phyloP scores from a whole-genome alignment of 768 basidiomycete species.

The Coprinopsis marcescibilis region DNA sequence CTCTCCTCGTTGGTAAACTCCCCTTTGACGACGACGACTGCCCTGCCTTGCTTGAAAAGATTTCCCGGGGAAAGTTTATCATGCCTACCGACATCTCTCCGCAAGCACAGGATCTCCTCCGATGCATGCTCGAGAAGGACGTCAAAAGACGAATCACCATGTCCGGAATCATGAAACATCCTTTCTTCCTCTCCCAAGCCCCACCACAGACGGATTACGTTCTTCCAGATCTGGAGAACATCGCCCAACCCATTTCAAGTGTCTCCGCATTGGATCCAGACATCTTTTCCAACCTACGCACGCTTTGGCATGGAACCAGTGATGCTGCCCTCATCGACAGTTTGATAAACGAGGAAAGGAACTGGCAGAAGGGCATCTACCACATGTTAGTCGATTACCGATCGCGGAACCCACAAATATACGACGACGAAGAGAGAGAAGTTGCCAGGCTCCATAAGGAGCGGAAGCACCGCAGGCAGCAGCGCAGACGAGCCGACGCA shows the following conservation, averaged over 20 bases:
- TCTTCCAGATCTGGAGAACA: conserved; percentile 58
- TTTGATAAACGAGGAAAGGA: conserved; percentile 60
- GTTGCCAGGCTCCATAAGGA: conserved; percentile 29
- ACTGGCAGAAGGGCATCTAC: conserved; percentile 97
- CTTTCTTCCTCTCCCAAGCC: conserved; percentile 61
- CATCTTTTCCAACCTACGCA: conserved; percentile 84
- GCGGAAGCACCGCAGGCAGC: conserved; percentile 13
- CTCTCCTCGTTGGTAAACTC: conserved; percentile 79
- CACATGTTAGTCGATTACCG: conserved; percentile 85
- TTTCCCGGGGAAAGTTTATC: conserved; percentile 64
- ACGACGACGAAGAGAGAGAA: conserved; percentile 37
- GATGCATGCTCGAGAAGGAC: conserved; percentile 75
- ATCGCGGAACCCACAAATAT: conserved; percentile 70
- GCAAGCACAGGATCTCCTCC: conserved; percentile 70
- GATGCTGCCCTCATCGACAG: conserved; percentile 70
- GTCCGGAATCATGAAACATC: conserved; percentile 71
- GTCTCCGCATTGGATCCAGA: conserved; percentile 75
- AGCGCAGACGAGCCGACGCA: conserved; percentile 1
- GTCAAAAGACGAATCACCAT: conserved; percentile 75
- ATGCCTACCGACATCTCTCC: conserved; percentile 70
- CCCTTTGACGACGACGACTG: conserved; percentile 93
- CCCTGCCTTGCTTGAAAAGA: conserved; percentile 70
- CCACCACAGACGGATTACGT: conserved; percentile 37
- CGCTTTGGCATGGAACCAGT: conserved; percentile 81
- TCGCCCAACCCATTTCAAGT: conserved; percentile 61